These are phyloP conservation scores for Colletotrichum somersetense DNA, from an alignment of 2,329 filamentous ascomycete species.

Conservation along the genomic window DNA sequence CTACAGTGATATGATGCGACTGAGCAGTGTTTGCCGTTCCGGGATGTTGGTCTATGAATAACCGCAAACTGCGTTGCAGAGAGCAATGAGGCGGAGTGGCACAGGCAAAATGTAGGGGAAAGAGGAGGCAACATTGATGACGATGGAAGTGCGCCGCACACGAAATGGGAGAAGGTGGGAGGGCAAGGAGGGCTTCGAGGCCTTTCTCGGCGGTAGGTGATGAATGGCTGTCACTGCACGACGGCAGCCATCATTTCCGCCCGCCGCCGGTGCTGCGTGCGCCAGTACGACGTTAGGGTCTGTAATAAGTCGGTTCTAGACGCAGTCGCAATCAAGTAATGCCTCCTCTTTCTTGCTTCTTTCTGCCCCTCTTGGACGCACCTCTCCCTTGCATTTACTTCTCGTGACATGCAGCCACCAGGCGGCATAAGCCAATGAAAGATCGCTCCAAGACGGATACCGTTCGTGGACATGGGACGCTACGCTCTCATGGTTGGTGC, in stretches of 20 bases:
- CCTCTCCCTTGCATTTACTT: conserved; percentile 35
- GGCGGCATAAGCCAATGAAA: conserved; percentile 36
- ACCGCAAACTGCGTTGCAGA: neutral
- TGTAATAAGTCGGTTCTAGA: conserved; percentile 13
- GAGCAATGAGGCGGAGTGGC: conserved; percentile 2
- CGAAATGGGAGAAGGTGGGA: conserved; percentile 29
- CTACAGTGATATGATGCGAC: conserved; percentile 32
- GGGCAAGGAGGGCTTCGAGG: conserved; percentile 25
- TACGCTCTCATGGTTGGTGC: conserved; percentile 28
- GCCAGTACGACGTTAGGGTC: conserved; percentile 23
- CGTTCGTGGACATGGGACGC: conserved; percentile 27
- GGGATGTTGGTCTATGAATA: conserved; percentile 3
- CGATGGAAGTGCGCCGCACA: conserved; percentile 35
- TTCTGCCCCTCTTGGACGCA: conserved; percentile 32
- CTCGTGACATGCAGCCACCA: conserved; percentile 37
- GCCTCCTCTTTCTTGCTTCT: conserved; percentile 34
- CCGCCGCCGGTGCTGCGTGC: conserved; percentile 6
- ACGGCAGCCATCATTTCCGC: conserved; percentile 2
- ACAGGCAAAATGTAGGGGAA: conserved; percentile 7
- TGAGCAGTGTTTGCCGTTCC: neutral
- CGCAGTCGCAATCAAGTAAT: conserved; percentile 29
- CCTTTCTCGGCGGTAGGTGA: conserved; percentile 18
- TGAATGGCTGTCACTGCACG: conserved; percentile 1
- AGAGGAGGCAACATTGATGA: conserved; percentile 37
- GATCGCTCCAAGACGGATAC: conserved; percentile 23